Percentiles rank a stretch among this genome's conserved stretches.
Evolutionary conservation across 805 yeast species (phyloP).

Genomic region (Teunomyces barrocoloradensis): DNA sequence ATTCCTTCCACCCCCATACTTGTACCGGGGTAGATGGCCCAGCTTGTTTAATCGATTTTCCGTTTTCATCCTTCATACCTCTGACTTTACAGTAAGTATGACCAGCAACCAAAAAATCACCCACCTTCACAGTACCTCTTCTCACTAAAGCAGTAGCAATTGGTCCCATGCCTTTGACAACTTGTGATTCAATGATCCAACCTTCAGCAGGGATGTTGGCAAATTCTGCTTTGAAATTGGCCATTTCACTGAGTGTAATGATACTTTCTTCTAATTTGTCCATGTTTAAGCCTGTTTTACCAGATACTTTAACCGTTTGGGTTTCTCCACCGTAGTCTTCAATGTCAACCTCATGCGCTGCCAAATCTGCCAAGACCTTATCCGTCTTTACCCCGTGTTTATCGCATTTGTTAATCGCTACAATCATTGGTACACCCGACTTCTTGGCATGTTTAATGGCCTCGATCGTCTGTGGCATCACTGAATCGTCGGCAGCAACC

Average conservation of each 20-base stretch:
- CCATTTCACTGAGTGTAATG: conserved; percentile 76
- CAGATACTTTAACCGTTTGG: conserved; percentile 84
- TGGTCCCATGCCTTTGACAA: conserved; percentile 78
- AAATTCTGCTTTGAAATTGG: conserved; percentile 66
- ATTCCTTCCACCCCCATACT: conserved; percentile 88
- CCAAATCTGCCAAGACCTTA: conserved; percentile 72
- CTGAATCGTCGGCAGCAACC: conserved; percentile 96
- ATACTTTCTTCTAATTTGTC: conserved; percentile 87
- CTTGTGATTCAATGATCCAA: conserved; percentile 83
- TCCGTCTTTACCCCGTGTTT: conserved; percentile 73
- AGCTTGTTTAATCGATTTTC: conserved; percentile 61
- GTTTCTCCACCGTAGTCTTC: conserved; percentile 96
- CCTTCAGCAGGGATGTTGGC: conserved; percentile 67
- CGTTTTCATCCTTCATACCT: conserved; percentile 71
- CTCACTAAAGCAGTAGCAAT: conserved; percentile 82
- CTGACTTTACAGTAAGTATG: conserved; percentile 81
- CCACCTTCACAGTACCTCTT: conserved; percentile 71
- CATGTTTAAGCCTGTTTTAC: conserved; percentile 86
- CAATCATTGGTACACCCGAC: conserved; percentile 79
- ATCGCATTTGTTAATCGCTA: conserved; percentile 92
- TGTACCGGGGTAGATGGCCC: conserved; percentile 90
- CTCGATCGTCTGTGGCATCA: conserved; percentile 95
- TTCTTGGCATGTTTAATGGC: conserved; percentile 90
- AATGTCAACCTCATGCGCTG: conserved; percentile 73
- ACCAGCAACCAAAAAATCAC: conserved; percentile 81